A percentile compares a stretch with the other conserved stretches of the same genome.
Evolutionary conservation across 805 yeast genomes (phyloP).

Genomic region (Pichia nanzhaoensis): DNA sequence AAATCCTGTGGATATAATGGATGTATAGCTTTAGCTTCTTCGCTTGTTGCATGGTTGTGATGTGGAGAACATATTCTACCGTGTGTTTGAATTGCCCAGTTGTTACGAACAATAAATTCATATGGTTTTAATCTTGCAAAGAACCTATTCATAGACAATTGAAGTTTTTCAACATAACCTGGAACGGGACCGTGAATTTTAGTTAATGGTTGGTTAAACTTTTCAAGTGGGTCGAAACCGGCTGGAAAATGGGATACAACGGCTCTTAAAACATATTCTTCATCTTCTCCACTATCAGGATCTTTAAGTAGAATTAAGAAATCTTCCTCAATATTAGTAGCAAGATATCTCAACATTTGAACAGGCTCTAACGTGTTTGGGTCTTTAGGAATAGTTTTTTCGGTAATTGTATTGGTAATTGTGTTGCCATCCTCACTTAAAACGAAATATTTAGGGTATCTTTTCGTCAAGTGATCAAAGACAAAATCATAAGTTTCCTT

Average conservation of each 20-base stretch:
- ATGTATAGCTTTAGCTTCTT: constrained; percentile 30
- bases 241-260: constrained; percentile 60
- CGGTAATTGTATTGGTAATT: constrained; percentile 36
- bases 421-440: constrained; percentile 15
- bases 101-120: constrained; percentile 54
- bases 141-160: constrained; percentile 59
- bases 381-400: constrained; percentile 33
- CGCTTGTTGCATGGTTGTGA: constrained; percentile 35
- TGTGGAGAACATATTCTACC: constrained; percentile 40
- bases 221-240: constrained; percentile 59
- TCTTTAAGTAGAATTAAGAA: constrained; percentile 44
- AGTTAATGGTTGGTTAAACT: constrained; percentile 49
- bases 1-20: constrained; percentile 30
- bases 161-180: constrained; percentile 47
- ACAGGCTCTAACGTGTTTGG: constrained; percentile 8
- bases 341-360: constrained; percentile 17
- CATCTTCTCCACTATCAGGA: constrained; percentile 32
- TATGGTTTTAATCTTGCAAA: constrained; percentile 49
- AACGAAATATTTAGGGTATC: constrained; percentile 51
- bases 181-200: constrained; percentile 70
- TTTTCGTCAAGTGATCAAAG: constrained; percentile 31
- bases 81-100: constrained; percentile 68
- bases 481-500: constrained; percentile 30
- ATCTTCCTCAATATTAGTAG: constrained; percentile 51
- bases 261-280: constrained; percentile 54